Percentiles rank a stretch among this genome's conserved stretches.
Conservation (phyloP, 768 basidiomycete species). For the Russula ochroleuca region DNA sequence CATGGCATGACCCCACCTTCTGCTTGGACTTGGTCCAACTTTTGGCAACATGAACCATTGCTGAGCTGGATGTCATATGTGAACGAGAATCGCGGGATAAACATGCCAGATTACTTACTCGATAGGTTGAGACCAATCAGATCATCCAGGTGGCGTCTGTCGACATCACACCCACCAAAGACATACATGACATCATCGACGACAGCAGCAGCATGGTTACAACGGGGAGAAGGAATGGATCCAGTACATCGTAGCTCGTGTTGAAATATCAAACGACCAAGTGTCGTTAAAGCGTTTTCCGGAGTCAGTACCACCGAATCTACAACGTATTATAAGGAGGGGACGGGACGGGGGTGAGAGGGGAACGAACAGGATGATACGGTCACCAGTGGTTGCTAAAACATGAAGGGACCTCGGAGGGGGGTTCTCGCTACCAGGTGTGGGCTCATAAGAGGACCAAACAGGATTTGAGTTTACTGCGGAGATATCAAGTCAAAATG, state of each 20-base stretch:
- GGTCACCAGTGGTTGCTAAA: constrained; percentile 72
- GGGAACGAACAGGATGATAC: constrained; percentile 22
- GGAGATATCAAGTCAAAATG: constrained; percentile 8
- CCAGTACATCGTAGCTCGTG: constrained; percentile 91
- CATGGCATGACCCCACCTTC: constrained; percentile 96
- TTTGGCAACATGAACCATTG: constrained; percentile 99
- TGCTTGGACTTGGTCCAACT: constrained; percentile 93
- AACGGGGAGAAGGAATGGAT: constrained; percentile 90
- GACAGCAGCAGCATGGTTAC: constrained; percentile 95
- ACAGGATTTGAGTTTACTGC: constrained; percentile 72
- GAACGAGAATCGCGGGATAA: background rate
- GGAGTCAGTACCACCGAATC: constrained; percentile 98
- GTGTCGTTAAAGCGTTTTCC: constrained; percentile 98
- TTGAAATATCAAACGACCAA: constrained; percentile 85
- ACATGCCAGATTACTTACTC: constrained; percentile 56
- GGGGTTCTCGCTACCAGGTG: constrained; percentile 52
- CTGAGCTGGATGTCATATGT: constrained; percentile 55
- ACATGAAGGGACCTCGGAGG: constrained; percentile 89
- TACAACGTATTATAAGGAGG: constrained; percentile 32
- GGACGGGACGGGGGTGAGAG: constrained; percentile 16
- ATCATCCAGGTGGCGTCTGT: constrained; percentile 92
- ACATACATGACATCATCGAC: constrained; percentile 98
- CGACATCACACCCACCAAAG: constrained; percentile 94
- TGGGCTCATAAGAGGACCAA: constrained; percentile 78
- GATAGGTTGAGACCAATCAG: constrained; percentile 95